phyloP scores from a whole-genome alignment of 257 asterid genomes.

The Solanum dulcamara region DNA sequence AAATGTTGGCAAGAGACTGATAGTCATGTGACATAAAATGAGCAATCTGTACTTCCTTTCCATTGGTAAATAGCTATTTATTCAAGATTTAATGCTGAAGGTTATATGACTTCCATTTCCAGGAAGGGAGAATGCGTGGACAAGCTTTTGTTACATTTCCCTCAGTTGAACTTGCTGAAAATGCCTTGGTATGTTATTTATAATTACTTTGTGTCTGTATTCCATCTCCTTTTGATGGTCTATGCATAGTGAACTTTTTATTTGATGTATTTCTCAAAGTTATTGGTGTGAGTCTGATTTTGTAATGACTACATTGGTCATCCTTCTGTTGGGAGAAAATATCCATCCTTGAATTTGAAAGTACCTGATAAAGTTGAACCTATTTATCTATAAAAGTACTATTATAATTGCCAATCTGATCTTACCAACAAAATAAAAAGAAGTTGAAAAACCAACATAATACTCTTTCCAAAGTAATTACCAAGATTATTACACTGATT shows the following conservation, averaged over 20 bases:
- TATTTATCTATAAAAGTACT: background rate
- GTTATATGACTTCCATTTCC: background rate
- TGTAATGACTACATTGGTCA: background rate
- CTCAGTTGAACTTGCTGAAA: constrained; percentile 68
- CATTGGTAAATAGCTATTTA: background rate
- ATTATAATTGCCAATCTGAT: background rate
- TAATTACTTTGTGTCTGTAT: background rate
- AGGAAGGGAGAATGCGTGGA: constrained; percentile 99
- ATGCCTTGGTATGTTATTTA: constrained; percentile 57
- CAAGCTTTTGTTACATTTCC: constrained; percentile 96
- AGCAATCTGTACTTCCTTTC: background rate
- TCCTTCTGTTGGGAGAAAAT: background rate
- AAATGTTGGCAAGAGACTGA: background rate
- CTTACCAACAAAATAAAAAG: background rate
- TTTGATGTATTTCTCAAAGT: background rate
- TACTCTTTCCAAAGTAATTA: no score
- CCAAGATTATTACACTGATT: no score
- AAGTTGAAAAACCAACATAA: no score
- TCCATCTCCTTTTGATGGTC: background rate
- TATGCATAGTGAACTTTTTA: background rate
- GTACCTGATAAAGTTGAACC: background rate
- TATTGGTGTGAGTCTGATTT: background rate
- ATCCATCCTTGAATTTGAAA: background rate
- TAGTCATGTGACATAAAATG: background rate
- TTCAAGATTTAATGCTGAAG: background rate